Percentiles rank a stretch among this genome's conserved stretches.
Evolutionary conservation across 306 rosid genomes (phyloP).

Genomic region (Adenanthera pavonina): DNA sequence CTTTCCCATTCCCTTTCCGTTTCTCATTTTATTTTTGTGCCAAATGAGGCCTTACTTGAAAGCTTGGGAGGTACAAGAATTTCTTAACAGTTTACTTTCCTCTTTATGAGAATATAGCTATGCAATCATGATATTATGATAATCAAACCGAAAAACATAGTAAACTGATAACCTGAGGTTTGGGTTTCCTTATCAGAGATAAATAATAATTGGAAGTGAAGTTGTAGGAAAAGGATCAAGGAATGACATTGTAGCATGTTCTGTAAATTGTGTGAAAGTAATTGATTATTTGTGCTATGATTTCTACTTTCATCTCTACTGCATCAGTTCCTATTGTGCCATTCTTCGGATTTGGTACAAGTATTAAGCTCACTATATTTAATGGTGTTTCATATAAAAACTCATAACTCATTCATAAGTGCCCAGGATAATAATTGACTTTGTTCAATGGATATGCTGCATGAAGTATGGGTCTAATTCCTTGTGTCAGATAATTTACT

Average conservation of each 20-base stretch:
- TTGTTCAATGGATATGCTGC: not conserved
- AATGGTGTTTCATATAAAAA: not conserved
- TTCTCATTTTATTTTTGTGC: too few species aligned
- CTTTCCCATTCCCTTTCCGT: too few species aligned
- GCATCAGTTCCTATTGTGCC: not conserved
- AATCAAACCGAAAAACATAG: not conserved
- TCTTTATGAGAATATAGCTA: not conserved
- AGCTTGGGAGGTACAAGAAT: not conserved
- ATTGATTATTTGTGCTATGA: not conserved
- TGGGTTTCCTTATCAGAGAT: not conserved
- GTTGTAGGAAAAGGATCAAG: not conserved
- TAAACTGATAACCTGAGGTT: not conserved
- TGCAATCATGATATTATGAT: not conserved
- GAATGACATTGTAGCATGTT: not conserved
- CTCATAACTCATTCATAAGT: not conserved
- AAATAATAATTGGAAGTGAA: not conserved
- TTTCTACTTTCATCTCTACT: not conserved
- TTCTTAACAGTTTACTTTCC: not conserved
- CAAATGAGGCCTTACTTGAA: not conserved
- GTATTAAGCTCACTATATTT: not conserved
- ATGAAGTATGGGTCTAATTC: constrained; percentile 11
- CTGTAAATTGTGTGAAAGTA: not conserved
- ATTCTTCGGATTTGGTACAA: not conserved
- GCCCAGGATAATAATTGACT: not conserved
- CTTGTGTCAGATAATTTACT: not conserved